These are phyloP conservation scores for Chiua virens DNA, from an alignment of 768 basidiomycete species.

Conservation along the genomic window DNA sequence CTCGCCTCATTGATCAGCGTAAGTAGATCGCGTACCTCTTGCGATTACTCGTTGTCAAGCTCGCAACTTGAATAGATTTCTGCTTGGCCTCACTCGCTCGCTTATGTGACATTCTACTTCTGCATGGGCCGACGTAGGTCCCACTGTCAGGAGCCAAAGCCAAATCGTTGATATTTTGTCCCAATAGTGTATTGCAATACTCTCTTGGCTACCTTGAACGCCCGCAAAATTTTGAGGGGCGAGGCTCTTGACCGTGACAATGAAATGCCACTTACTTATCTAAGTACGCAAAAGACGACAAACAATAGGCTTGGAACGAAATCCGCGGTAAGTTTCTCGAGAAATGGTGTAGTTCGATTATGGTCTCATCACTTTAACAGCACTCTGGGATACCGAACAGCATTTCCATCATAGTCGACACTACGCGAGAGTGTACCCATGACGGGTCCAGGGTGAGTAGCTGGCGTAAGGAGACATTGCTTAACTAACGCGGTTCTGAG, in stretches of 20 bases:
- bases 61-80: slow-evolving; percentile 44
- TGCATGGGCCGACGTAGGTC: slow-evolving; percentile 56
- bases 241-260: slow-evolving; percentile 3
- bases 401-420: slow-evolving; percentile 67
- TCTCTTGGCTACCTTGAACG: slow-evolving; percentile 60
- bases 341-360: no score
- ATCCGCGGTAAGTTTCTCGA: slow-evolving; percentile 3
- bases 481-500: not conserved
- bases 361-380: slow-evolving; percentile 5
- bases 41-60: not conserved
- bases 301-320: not conserved
- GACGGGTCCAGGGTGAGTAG: slow-evolving; percentile 39
- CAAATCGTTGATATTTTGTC: not conserved
- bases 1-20: slow-evolving; percentile 55
- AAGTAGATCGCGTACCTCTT: not conserved
- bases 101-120: slow-evolving; percentile 62
- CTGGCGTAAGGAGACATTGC: no score
- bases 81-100: slow-evolving; percentile 47
- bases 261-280: slow-evolving; percentile 13
- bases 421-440: slow-evolving; percentile 49
- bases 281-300: slow-evolving; percentile 1
- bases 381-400: slow-evolving; percentile 41
- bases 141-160: not conserved
- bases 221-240: slow-evolving; percentile 45
- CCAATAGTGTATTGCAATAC: slow-evolving; percentile 56